Conservation (phyloP, 2,329 filamentous ascomycete species). For the Fonsecaea erecta region DNA sequence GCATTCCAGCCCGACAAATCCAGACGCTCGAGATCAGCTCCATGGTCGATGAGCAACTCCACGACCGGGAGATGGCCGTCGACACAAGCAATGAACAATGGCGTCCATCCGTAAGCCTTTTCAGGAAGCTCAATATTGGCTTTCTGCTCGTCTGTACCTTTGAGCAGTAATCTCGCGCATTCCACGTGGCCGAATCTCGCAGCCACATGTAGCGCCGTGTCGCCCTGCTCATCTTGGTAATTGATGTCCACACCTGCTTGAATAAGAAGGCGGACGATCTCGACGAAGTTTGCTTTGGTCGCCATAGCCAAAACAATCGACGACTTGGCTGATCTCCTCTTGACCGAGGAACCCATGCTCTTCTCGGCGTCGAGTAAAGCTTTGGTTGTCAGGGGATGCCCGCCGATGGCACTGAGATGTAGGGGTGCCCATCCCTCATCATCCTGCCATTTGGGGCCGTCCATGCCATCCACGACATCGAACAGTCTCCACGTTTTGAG, state of each 20-base stretch:
- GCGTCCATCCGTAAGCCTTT: constrained; percentile 88
- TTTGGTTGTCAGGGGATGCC: constrained; percentile 83
- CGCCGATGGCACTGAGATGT: constrained; percentile 88
- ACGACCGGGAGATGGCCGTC: constrained; percentile 80
- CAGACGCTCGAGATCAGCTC: constrained; percentile 72
- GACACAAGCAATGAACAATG: constrained; percentile 89
- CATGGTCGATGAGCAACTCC: constrained; percentile 75
- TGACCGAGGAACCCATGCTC: constrained; percentile 66
- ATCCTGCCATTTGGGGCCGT: constrained; percentile 88
- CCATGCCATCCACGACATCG: constrained; percentile 81
- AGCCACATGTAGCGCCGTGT: constrained; percentile 89
- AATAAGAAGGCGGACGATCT: constrained; percentile 85
- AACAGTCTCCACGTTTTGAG: constrained; percentile 92
- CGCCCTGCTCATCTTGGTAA: constrained; percentile 85
- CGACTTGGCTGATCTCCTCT: constrained; percentile 76
- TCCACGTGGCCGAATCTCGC: constrained; percentile 83
- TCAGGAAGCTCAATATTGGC: constrained; percentile 78
- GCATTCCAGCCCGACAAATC: constrained; percentile 95
- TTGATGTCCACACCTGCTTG: constrained; percentile 91
- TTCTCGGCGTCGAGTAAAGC: constrained; percentile 79
- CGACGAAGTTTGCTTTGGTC: constrained; percentile 81
- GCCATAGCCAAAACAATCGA: constrained; percentile 87
- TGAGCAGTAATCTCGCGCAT: constrained; percentile 76
- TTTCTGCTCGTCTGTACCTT: constrained; percentile 71
- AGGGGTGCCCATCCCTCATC: constrained; percentile 87